Base-by-base conservation (phyloP, 331 rosid genomes). In the Dryas integrifolia region DNA sequence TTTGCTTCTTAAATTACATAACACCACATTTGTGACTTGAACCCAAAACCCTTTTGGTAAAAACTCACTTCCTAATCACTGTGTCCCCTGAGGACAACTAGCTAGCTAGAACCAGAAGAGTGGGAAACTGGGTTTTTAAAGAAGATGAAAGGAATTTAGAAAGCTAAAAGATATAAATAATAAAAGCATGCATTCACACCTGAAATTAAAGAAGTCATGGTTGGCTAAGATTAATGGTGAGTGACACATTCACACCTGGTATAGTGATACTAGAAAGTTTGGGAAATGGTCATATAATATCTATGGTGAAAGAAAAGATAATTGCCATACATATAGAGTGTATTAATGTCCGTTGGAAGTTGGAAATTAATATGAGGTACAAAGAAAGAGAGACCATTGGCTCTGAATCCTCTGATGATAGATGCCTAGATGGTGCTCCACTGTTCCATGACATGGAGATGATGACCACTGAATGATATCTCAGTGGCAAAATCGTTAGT, bases 351-450 rank as follows among this genome's bases (percentile, higher is more conserved):
- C 24, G 24, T 21, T 21, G 24, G 24, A 21, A 26, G 35, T 2
- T 30, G 65, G 18, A 6, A 18, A 46, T 2, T 1, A 30, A 55
- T 43, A 44, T 13, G 24, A 40, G 41, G 39, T 7, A 15, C 2
- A 43, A 72, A 3, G 69, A 46, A 21, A 62, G 72, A 24, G 77
- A 64, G 68, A 14, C 74, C 38, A 40, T 43, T 76, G 79, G 74
- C n/a, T 66, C 55, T 41, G 46, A 44, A 21, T 21, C 24, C 24
- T 21, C 24, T 21, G 24, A 21, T 21, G 24, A 21, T 21, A 21
- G 24, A 21, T 21, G 24, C 24, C 24, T 21, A 21, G 1, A 21
- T 21, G 24, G 24, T 21, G 24, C 24, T 21, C 24, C 24, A 21
- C 24, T 46, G 13, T 62, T 1, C 15, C 53, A 24, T 81, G 41